Conservation (phyloP, 2,329 filamentous ascomycete genomes). For the Colletotrichum noveboracense region DNA sequence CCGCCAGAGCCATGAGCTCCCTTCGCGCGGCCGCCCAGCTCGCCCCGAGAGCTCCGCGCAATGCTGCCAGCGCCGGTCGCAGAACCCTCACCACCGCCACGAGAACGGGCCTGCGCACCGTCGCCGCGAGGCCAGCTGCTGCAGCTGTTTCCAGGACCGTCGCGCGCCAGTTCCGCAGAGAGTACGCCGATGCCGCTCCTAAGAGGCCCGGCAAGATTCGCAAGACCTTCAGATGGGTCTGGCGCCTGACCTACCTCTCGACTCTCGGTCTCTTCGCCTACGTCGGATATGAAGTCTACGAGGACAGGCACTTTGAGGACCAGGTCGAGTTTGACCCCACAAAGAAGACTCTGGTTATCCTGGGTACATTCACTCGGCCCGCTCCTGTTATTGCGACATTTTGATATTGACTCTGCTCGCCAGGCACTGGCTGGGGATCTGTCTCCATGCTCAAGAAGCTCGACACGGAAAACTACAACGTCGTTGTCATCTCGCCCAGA, state of each 20-base stretch:
- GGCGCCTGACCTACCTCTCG: conserved; percentile 82
- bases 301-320: conserved; percentile 79
- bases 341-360: conserved; percentile 97
- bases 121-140: conserved; percentile 15
- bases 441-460: conserved; percentile 98
- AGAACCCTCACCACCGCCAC: conserved; percentile 39
- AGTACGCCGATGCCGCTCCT: conserved; percentile 55
- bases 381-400: background rate
- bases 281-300: conserved; percentile 81
- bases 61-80: conserved; percentile 30
- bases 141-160: conserved; percentile 17
- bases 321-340: conserved; percentile 80
- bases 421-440: conserved; percentile 94
- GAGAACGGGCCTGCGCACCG: conserved; percentile 15
- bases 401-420: conserved; percentile 19
- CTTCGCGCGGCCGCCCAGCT: conserved; percentile 30
- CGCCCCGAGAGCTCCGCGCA: conserved; percentile 26
- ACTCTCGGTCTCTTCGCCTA: conserved; percentile 72
- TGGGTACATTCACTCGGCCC: conserved; percentile 64
- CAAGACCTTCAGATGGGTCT: conserved; percentile 76
- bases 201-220: conserved; percentile 67
- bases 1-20: conserved; percentile 45
- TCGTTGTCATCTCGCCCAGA: conserved; percentile 94
- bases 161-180: conserved; percentile 47
- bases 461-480: conserved; percentile 99